phyloP scores from a whole-genome alignment of 106 monocot genomes.

The Allium sativum region DNA sequence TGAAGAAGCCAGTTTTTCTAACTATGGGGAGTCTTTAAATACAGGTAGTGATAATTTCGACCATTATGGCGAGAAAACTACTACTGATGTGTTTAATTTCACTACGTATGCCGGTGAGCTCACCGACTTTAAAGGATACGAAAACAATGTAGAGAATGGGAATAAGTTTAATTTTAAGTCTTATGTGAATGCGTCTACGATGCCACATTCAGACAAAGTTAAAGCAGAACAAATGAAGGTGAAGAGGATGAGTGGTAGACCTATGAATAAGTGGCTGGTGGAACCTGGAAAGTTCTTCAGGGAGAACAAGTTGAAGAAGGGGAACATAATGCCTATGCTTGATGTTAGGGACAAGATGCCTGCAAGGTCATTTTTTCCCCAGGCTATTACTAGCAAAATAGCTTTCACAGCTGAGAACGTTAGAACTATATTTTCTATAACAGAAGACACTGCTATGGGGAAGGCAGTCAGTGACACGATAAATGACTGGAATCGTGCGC shows the following conservation, averaged over 20 bases:
- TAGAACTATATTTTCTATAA: conserved; percentile 27
- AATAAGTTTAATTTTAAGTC: conserved; percentile 3
- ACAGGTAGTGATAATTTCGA: conserved; percentile 57
- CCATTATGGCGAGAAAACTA: conserved; percentile 39
- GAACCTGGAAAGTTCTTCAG: conserved; percentile 91
- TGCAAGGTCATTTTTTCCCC: conserved; percentile 53
- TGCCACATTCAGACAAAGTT: background rate
- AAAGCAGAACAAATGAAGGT: background rate
- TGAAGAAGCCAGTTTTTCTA: conserved; percentile 39
- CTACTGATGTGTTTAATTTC: conserved; percentile 46
- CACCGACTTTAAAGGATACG: conserved; percentile 35
- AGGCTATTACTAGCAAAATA: conserved; percentile 19
- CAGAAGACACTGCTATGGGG: conserved; percentile 40
- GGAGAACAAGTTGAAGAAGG: conserved; percentile 41
- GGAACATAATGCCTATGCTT: conserved; percentile 63
- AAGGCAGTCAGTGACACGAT: conserved; percentile 51
- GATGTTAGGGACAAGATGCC: conserved; percentile 72
- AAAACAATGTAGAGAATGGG: conserved; percentile 6
- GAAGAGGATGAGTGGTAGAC: conserved; percentile 10
- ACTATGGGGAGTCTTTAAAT: conserved; percentile 75
- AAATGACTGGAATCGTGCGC: conserved; percentile 53
- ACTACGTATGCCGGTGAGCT: conserved; percentile 33
- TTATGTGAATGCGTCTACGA: conserved; percentile 32
- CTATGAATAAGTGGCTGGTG: conserved; percentile 41
- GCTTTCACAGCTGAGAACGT: conserved; percentile 47